Conservation (phyloP, 805 yeast species). For the Soucietia sequanensis region DNA sequence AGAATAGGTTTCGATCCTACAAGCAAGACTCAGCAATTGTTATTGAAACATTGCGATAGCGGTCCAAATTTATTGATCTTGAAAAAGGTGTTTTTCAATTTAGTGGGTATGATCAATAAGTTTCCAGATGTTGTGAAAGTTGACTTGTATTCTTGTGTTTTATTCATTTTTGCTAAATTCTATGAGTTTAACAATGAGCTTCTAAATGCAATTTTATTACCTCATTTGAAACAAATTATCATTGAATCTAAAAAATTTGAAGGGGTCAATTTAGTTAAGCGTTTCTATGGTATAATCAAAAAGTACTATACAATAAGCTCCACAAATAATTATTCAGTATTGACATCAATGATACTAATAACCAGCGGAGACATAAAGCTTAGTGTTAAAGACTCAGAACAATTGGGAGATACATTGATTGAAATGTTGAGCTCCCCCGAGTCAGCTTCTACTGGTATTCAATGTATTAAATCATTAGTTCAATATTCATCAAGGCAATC, state of each 20-base stretch:
- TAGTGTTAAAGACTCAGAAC: slow-evolving; percentile 18
- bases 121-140: slow-evolving; percentile 67
- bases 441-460: slow-evolving; percentile 36
- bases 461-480: slow-evolving; percentile 61
- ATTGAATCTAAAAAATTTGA: slow-evolving; percentile 18
- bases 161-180: slow-evolving; percentile 60
- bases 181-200: slow-evolving; percentile 43
- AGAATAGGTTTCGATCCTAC: slow-evolving; percentile 42
- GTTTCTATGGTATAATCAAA: slow-evolving; percentile 25
- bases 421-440: slow-evolving; percentile 18
- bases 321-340: slow-evolving; percentile 22
- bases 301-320: slow-evolving; percentile 15
- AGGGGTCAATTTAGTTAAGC: slow-evolving; percentile 17
- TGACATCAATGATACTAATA: slow-evolving; percentile 33
- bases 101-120: slow-evolving; percentile 60
- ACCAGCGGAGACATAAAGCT: slow-evolving; percentile 34
- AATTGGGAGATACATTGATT: slow-evolving; percentile 22
- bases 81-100: slow-evolving; percentile 47
- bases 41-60: slow-evolving; percentile 27
- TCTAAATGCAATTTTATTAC: slow-evolving; percentile 49
- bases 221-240: slow-evolving; percentile 35
- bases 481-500: slow-evolving; percentile 25
- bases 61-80: slow-evolving; percentile 42
- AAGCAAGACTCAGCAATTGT: slow-evolving; percentile 21
- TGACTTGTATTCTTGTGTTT: slow-evolving; percentile 70